A percentile compares a stretch with the other conserved stretches of the same genome.
Conservation (phyloP, 1,284 basidiomycete species). For the Hortiboletus rubellus region DNA sequence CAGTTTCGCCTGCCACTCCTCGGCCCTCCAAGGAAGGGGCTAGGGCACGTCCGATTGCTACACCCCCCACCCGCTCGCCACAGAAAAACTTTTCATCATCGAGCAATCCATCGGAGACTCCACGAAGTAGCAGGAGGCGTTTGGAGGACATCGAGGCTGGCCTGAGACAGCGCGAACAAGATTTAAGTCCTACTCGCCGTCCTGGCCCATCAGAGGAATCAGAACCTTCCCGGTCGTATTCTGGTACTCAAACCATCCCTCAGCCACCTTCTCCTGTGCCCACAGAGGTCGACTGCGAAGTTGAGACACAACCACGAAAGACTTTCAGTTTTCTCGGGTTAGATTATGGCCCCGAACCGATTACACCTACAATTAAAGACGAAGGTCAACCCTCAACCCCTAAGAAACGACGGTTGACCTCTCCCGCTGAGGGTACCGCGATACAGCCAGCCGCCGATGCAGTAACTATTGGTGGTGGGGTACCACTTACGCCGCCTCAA, state of each 20-base stretch:
- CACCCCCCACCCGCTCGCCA: neutral
- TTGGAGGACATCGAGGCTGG: constrained; percentile 19
- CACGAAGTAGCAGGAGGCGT: constrained; percentile 20
- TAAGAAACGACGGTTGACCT: constrained; percentile 24
- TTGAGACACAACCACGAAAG: constrained; percentile 17
- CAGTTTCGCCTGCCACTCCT: neutral
- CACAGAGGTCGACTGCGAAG: constrained; percentile 26
- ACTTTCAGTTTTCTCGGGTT: constrained; percentile 30
- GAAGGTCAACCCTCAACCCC: constrained; percentile 26
- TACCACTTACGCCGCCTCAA: constrained; percentile 25
- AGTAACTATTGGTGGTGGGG: neutral
- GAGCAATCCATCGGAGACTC: constrained; percentile 3
- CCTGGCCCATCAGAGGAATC: constrained; percentile 6
- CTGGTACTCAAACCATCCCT: neutral
- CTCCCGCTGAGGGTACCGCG: neutral
- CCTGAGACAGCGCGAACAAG: constrained; percentile 20
- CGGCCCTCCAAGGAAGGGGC: neutral
- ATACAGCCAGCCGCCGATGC: neutral
- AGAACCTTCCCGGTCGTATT: neutral
- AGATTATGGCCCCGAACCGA: constrained; percentile 13
- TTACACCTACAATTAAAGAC: constrained; percentile 4
- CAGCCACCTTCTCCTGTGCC: constrained; percentile 30
- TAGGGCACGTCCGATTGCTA: neutral
- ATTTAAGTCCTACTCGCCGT: constrained; percentile 15
- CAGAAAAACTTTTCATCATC: neutral